phyloP scores from a whole-genome alignment of 2,329 filamentous ascomycete species.

The Sporothrix phasma region DNA sequence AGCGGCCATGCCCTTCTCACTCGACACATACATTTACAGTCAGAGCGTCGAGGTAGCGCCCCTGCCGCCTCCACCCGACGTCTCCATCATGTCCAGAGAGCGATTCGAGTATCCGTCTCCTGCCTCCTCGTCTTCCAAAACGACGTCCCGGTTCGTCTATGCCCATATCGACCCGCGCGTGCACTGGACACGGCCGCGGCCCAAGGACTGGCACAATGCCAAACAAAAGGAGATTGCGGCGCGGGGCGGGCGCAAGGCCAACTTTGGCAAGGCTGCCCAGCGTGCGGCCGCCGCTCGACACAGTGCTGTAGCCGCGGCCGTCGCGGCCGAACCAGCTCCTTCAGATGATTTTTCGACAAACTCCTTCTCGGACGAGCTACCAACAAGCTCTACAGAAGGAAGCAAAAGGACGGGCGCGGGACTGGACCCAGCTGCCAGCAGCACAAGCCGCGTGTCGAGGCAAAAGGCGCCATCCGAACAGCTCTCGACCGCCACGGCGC shows the following conservation, averaged over 20 bases:
- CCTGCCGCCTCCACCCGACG: slow-evolving; percentile 18
- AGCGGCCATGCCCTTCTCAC: background rate
- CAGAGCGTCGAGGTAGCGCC: slow-evolving; percentile 20
- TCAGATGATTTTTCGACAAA: no score
- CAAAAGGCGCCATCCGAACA: background rate
- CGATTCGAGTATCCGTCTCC: background rate
- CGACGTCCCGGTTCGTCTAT: slow-evolving; percentile 23
- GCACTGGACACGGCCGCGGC: slow-evolving; percentile 35
- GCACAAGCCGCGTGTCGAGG: no score
- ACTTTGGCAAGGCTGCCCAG: slow-evolving; percentile 37
- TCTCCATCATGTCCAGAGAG: slow-evolving; percentile 16
- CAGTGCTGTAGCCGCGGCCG: slow-evolving; percentile 22
- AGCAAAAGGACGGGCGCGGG: background rate
- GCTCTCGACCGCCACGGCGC: background rate
- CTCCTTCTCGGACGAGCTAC: background rate
- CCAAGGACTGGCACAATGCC: slow-evolving; percentile 35
- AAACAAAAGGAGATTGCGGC: slow-evolving; percentile 42
- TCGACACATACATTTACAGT: slow-evolving; percentile 24
- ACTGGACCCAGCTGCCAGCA: background rate
- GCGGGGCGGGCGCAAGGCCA: slow-evolving; percentile 40
- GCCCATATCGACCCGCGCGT: slow-evolving; percentile 41
- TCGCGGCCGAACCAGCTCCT: background rate
- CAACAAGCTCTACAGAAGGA: background rate
- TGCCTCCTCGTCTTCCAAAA: background rate
- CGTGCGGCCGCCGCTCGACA: slow-evolving; percentile 20